Evolutionary conservation across 306 rosid species (phyloP), one percentile per base, ranked within the genome.

Genomic region (Dicorynia guianensis): DNA sequence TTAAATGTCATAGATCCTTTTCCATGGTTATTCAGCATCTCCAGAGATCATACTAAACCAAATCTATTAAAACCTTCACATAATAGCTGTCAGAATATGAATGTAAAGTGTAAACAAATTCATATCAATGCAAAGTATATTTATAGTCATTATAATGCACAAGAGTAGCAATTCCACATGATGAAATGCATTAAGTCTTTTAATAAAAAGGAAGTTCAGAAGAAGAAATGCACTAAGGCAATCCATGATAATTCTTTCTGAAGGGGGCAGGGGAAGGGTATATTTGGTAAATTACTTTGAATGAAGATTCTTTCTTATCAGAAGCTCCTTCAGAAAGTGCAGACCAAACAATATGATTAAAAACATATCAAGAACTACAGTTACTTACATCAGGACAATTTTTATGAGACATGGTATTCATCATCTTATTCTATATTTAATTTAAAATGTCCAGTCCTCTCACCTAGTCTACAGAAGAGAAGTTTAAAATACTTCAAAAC

Each of bases 391-490:
- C 34, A 43, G 47, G 25, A 25, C 44, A 48, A 53, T 40, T 34
- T 15, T 63, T 30, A 39, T 19, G n/a, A 33, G 46, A 54, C 7
- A 13, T 14, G 35, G 14, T 46, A 33, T 35, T 57, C 60, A 44
- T 17, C 55, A 48, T 60, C 48, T 55, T 67, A 53, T 43, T 54
- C 46, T 19, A 59, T 19, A 64, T 43, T 19, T 18, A 35, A 64
- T 39, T 68, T 17, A 74, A 42, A 61, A 69, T n/a, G 60, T 62
- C 46, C 6, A 54, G 63, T 55, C 64, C 63, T 65, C 67, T 67
- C 72, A 74, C 72, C 80, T 49, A 79, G 63, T 38, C 78, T 80
- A 71, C 66, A n/a, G 64, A 43, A 72, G 76, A 71, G 67, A 74
- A 71, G 14, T 64, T 69, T 79, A 20, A 75, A 71, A 39, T 52